phyloP scores from a whole-genome alignment of 768 basidiomycete genomes.

The Pleurotus ostreatus region DNA sequence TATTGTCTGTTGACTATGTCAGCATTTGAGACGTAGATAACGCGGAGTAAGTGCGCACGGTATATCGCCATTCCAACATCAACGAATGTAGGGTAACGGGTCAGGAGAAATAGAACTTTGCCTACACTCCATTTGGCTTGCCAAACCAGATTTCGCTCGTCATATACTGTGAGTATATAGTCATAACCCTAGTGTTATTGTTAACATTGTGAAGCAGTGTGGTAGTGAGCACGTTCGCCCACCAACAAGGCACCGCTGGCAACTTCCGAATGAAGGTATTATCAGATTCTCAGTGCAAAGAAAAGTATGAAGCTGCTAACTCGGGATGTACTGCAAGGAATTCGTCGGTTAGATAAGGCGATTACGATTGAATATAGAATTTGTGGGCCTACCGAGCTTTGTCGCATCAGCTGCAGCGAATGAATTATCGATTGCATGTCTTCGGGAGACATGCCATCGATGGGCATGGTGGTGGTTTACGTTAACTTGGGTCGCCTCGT shows the following conservation, averaged over 20 bases:
- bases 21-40: background rate
- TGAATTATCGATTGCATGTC: background rate
- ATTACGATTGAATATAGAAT: background rate
- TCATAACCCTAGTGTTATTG: background rate
- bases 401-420: background rate
- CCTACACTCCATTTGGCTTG: constrained; percentile 6
- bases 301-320: background rate
- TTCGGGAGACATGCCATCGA: background rate
- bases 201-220: background rate
- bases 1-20: background rate
- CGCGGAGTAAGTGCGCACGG: background rate
- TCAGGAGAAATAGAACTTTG: constrained; percentile 5
- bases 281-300: background rate
- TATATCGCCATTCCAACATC: constrained; percentile 2
- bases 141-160: constrained; percentile 5
- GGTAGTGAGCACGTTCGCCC: background rate
- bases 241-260: constrained; percentile 5
- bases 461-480: too few species aligned
- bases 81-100: constrained; percentile 6
- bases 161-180: constrained; percentile 4
- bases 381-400: background rate
- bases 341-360: background rate
- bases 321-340: background rate
- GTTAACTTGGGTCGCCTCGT: too few species aligned
- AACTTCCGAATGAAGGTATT: background rate